Evolutionary conservation across 1,284 basidiomycete species (phyloP).

Genomic region (Malassezia slooffiae): DNA sequence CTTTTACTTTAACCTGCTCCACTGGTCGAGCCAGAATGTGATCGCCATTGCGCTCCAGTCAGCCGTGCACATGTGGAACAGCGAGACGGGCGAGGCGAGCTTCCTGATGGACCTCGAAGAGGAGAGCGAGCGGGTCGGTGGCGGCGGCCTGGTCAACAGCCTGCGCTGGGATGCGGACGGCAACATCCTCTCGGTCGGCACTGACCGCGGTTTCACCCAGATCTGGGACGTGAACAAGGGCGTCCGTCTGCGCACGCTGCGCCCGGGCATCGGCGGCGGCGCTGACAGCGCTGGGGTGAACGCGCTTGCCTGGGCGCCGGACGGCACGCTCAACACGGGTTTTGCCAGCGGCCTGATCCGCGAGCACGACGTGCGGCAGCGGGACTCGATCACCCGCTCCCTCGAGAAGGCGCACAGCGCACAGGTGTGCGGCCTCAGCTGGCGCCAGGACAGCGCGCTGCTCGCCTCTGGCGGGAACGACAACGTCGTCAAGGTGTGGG

Average conservation of each 20-base stretch:
- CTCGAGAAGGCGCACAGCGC: conserved; percentile 37
- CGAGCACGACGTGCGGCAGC: conserved; percentile 41
- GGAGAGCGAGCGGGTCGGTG: conserved; percentile 38
- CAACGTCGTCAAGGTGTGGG: conserved; percentile 88
- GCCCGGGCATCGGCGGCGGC: conserved; percentile 35
- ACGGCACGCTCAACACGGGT: conserved; percentile 37
- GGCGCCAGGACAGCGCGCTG: conserved; percentile 53
- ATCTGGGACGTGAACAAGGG: conserved; percentile 84
- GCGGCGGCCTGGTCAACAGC: conserved; percentile 55
- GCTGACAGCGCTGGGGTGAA: conserved; percentile 32
- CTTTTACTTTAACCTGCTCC: conserved; percentile 88
- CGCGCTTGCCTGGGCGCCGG: conserved; percentile 37
- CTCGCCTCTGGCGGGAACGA: conserved; percentile 92
- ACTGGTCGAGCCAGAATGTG: conserved; percentile 76
- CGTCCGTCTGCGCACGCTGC: conserved; percentile 63
- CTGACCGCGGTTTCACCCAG: conserved; percentile 75
- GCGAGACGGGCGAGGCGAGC: conserved; percentile 71
- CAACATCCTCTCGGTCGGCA: conserved; percentile 71
- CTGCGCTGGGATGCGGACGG: conserved; percentile 82
- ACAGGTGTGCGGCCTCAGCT: conserved; percentile 40
- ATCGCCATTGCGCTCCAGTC: conserved; percentile 39
- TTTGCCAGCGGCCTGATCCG: conserved; percentile 39
- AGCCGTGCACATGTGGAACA: conserved; percentile 59
- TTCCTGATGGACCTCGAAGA: conserved; percentile 52
- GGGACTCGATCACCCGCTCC: conserved; percentile 31